Evolutionary conservation across 2,329 filamentous ascomycete genomes (phyloP).

Genomic region (Sclerotinia borealis): DNA sequence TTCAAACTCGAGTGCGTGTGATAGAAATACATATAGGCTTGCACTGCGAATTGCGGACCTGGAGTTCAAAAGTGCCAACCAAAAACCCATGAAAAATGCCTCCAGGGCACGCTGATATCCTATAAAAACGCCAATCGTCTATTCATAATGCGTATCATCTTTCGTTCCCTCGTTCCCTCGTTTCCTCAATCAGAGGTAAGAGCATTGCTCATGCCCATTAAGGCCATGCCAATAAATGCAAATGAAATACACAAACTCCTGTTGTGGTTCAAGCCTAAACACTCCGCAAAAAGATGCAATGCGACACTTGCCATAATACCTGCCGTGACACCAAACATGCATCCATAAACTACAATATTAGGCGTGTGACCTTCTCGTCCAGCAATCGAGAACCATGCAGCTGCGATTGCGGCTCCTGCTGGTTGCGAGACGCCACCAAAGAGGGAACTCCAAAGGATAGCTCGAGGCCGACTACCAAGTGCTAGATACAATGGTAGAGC

Average conservation of each 20-base stretch:
- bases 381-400: slow-evolving; percentile 76
- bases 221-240: slow-evolving; percentile 79
- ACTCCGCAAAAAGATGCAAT: slow-evolving; percentile 82
- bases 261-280: slow-evolving; percentile 74
- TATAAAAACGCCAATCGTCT: slow-evolving; percentile 5
- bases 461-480: slow-evolving; percentile 69
- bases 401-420: slow-evolving; percentile 75
- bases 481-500: slow-evolving; percentile 90
- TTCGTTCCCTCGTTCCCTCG: neutral
- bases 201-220: slow-evolving; percentile 80
- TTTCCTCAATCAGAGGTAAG: slow-evolving; percentile 51
- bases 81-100: neutral
- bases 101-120: slow-evolving; percentile 2
- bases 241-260: slow-evolving; percentile 71
- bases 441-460: slow-evolving; percentile 77
- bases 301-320: slow-evolving; percentile 96
- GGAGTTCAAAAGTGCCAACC: neutral
- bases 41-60: neutral
- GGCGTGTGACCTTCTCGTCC: slow-evolving; percentile 44
- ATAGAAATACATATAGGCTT: neutral
- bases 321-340: slow-evolving; percentile 81
- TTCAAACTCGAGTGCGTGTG: neutral
- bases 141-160: slow-evolving; percentile 3
- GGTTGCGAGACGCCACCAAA: slow-evolving; percentile 86
- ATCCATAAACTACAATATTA: slow-evolving; percentile 60